Evolutionary conservation across 2,329 filamentous ascomycete species (phyloP), one percentile per base, ranked within the genome.

Genomic region (Trichoderma asperellum): DNA sequence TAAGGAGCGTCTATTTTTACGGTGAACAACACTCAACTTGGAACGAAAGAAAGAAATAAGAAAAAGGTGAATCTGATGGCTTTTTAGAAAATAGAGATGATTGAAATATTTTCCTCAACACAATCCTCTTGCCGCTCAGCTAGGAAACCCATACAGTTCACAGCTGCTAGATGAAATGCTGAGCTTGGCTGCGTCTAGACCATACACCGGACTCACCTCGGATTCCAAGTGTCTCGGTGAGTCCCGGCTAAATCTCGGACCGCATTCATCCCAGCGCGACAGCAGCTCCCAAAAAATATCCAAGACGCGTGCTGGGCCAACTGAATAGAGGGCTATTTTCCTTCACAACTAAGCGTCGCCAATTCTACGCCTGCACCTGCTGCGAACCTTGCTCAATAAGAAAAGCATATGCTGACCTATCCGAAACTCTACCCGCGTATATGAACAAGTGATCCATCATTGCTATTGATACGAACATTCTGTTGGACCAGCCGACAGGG

Each of bases 281-380:
- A 61, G 40, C 63, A 61, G 57, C 61, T 67, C 43, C 61, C 63
- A 58, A 70, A 73, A 74, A 73, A 71, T 72, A 71, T 71, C 67
- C 67, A 62, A 65, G 70, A 72, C 72, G 72, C 73, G 72, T 70
- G 71, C 70, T 66, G 27, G 40, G 56, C 66, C 21, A 52, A 29
- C 58, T 62, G 55, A 65, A 66, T 69, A 24, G 52, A 57, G 35
- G 37, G n/a, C 57, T n/a, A 60, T 43, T 29, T 29, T 43, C 18
- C 57, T 70, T 67, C 67, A 58, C 66, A 55, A 61, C 34, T 32
- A 40, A 49, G 55, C 5, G 11, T 32, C 59, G 27, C 18, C 37
- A 47, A 47, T 58, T 29, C 24, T 34, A 35, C 63, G 3, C 27
- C 34, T 12, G 2, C 53, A 12, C 55, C n/a, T 14, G 1, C 12